Evolutionary conservation across 306 rosid species (phyloP).

Genomic region (Pyrus betulifolia): DNA sequence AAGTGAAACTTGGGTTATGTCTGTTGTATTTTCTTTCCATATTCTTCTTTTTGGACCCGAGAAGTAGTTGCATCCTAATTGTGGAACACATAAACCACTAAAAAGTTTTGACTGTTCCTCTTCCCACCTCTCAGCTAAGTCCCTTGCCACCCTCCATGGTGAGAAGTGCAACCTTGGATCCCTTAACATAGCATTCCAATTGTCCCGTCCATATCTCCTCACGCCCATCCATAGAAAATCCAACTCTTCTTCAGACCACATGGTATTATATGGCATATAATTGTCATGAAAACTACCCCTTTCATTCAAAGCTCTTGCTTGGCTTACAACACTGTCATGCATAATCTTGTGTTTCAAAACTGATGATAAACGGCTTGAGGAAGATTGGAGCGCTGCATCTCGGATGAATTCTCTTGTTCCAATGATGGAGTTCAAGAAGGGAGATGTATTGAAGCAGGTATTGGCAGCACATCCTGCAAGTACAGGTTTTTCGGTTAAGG

Average conservation of each 20-base stretch:
- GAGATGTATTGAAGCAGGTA: slow-evolving; percentile 25
- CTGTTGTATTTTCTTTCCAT: slow-evolving; percentile 26
- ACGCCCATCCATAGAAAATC: slow-evolving; percentile 75
- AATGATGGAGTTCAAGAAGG: slow-evolving; percentile 20
- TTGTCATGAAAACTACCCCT: slow-evolving; percentile 32
- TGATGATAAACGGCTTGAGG: slow-evolving; percentile 25
- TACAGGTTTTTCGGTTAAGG: slow-evolving; percentile 31
- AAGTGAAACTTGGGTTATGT: slow-evolving; percentile 29
- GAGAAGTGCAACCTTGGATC: slow-evolving; percentile 58
- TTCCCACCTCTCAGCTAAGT: slow-evolving; percentile 63
- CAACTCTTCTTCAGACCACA: slow-evolving; percentile 74
- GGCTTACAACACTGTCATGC: slow-evolving; percentile 40
- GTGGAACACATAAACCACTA: slow-evolving; percentile 25
- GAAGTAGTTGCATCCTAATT: slow-evolving; percentile 25
- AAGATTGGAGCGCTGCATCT: slow-evolving; percentile 28
- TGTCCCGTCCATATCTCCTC: slow-evolving; percentile 58
- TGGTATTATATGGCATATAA: slow-evolving; percentile 18
- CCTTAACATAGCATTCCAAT: slow-evolving; percentile 60
- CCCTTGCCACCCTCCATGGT: slow-evolving; percentile 39
- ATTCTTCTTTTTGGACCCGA: slow-evolving; percentile 23
- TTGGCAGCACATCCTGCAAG: slow-evolving; percentile 25
- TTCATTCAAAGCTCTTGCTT: slow-evolving; percentile 34
- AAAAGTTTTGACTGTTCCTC: slow-evolving; percentile 47
- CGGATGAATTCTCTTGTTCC: slow-evolving; percentile 32
- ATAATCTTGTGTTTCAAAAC: slow-evolving; percentile 31